Evolutionary conservation across 768 basidiomycete species (phyloP), one percentile per base, ranked within the genome.

Genomic region (Solioccasus polychromus): DNA sequence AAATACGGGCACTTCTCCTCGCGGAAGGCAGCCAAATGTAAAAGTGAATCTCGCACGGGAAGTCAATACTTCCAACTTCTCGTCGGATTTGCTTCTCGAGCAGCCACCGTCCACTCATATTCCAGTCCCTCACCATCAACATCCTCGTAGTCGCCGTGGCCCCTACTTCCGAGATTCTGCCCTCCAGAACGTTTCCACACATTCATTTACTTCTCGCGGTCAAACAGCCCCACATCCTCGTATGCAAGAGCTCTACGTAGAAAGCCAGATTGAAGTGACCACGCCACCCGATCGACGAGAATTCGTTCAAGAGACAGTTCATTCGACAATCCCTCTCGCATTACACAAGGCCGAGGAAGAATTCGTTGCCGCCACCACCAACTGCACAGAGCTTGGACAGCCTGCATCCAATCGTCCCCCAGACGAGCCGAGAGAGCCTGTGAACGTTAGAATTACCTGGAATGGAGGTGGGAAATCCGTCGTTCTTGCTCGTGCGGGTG

Each of bases 401-500:
- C 47, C 55, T 29, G 28, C 42, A 11, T 35, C 51, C 14, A 54
- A 35, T 42, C 67, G 52, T 19, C 41, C 44, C 23, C 51, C 60
- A 18, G 64, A 66, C 17, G 64, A 66, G 8, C 1, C 35, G 40
- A 67, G 43, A 38, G 66, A 73, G 50, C 54, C 55, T 4, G 55
- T 71, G 20, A 58, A 59, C 5, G 72, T 82, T 35, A 80, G 70
- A 55, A 80, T 89, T 45, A 70, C 71, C 6, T 90, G 87, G 87
- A 69, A 66, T 37, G 83, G 82, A 18, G 79, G 78, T 3, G 85
- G 81, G 4, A 78, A 72, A 51, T 70, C 73, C 14, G 85, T 90
- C 12, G 56, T 73, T n/a, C 73, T 90, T 20, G 81, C 83, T 3
- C 74, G 86, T 44, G 85, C 86, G 6, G 84, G 84, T 4, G 83